Evolutionary conservation across 1,284 basidiomycete species (phyloP).

Genomic region (Melampsora americana): DNA sequence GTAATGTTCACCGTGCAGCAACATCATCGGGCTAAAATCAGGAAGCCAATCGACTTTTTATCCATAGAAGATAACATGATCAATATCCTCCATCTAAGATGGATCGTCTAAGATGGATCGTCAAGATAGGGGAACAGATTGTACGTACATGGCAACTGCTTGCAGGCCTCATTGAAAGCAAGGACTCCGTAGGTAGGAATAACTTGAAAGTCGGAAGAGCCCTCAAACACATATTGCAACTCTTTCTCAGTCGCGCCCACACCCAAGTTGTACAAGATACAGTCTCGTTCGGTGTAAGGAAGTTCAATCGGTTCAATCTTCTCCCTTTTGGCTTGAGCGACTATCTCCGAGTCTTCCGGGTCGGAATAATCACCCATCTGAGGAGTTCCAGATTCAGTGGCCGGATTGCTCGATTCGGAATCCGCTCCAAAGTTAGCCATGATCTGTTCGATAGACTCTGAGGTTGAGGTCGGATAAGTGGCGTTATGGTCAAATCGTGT

Average conservation of each 20-base stretch:
- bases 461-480: slow-evolving; percentile 69
- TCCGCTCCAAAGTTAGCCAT: slow-evolving; percentile 67
- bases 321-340: slow-evolving; percentile 75
- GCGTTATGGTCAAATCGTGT: slow-evolving; percentile 72
- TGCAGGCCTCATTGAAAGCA: slow-evolving; percentile 77
- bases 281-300: slow-evolving; percentile 79
- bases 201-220: slow-evolving; percentile 76
- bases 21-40: slow-evolving; percentile 89
- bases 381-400: slow-evolving; percentile 47
- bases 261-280: slow-evolving; percentile 93
- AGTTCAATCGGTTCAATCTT: slow-evolving; percentile 63
- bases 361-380: slow-evolving; percentile 62
- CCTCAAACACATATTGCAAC: slow-evolving; percentile 86
- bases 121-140: neutral
- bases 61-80: slow-evolving; percentile 22
- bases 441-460: slow-evolving; percentile 63
- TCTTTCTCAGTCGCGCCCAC: slow-evolving; percentile 92
- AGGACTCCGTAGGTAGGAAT: slow-evolving; percentile 94
- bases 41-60: slow-evolving; percentile 79
- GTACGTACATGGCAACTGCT: slow-evolving; percentile 53
- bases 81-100: neutral
- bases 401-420: slow-evolving; percentile 59
- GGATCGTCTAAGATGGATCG: neutral
- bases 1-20: slow-evolving; percentile 98
- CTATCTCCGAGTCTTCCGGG: slow-evolving; percentile 76